Conservation (phyloP, 257 asterid genomes). For the Orobanche coerulescens region DNA sequence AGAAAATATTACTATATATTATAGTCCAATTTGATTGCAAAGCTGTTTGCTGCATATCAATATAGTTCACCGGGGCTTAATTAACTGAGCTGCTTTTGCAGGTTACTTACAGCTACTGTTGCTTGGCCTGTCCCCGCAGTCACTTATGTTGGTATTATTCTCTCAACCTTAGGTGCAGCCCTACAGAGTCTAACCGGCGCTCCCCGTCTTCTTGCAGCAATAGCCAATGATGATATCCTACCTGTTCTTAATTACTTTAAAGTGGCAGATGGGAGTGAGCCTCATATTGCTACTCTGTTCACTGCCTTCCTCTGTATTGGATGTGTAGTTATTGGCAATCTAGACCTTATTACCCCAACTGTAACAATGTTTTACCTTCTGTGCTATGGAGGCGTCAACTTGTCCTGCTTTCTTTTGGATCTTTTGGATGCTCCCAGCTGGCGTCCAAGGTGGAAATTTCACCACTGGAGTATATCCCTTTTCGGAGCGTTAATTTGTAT, state of each 20-base stretch:
- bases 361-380: constrained; percentile 94
- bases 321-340: constrained; percentile 87
- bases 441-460: constrained; percentile 99
- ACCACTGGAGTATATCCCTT: constrained; percentile 99
- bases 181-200: constrained; percentile 97
- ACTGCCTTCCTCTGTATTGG: constrained; percentile 92
- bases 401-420: constrained; percentile 96
- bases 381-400: constrained; percentile 92
- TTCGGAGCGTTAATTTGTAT: constrained; percentile 85
- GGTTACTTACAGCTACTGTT: constrained; percentile 95
- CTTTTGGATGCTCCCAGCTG: constrained; percentile 99
- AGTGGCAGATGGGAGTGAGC: constrained; percentile 86
- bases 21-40: background rate
- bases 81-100: constrained; percentile 38
- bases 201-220: constrained; percentile 98
- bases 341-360: constrained; percentile 94
- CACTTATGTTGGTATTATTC: constrained; percentile 83
- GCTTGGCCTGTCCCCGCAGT: constrained; percentile 97
- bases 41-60: background rate
- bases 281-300: constrained; percentile 83
- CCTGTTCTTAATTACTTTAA: constrained; percentile 94
- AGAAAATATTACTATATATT: background rate
- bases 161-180: constrained; percentile 98
- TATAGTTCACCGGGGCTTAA: constrained; percentile 17
- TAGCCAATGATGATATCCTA: constrained; percentile 93